Base-by-base conservation (phyloP, 2,329 filamentous ascomycete genomes). In the Paracoccidioides brasiliensis region DNA sequence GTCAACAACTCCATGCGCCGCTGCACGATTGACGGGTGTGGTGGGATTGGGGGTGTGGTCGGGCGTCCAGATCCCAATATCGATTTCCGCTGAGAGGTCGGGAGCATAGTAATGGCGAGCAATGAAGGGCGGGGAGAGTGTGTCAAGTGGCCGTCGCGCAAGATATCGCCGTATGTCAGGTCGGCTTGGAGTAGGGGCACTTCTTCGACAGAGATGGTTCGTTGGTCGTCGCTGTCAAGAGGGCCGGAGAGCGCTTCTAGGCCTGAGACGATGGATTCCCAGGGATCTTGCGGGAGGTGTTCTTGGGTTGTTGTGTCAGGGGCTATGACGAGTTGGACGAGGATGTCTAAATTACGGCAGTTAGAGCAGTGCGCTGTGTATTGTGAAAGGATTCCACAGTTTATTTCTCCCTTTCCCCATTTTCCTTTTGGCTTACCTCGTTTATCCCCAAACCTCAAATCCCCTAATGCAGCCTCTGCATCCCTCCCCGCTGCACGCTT, bases 1-100 rank as follows among this genome's bases (percentile, higher is more conserved):
- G 93, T 97, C 54, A 98, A 80, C 35, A 98, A 78, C 71, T 98
- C 93, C 93, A 98, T 98, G 48, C 93, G 86, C 43, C 93, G 82
- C 72, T 98, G 93, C 5, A 98, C 91, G 57, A 98, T 90, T 59
- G 85, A 88, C 4, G 93, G 90, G 67, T 97, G 93, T 48, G 93
- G 91, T 12, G 93, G 93, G 59, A 98, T 98, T 0, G 90, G 88
- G 12, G 90, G 88, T 14, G 83, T 80, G 56, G 71, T 57, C 55
- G 80, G 72, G 58, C 77, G 68, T 51, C 69, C 71, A 42, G 69
- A 71, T 14, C 28, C 38, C 61, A 80, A 74, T 59, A 80, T 85
- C 73, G 84, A 83, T 59, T 80, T 80, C 22, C 44, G 44, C 55
- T 79, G 79, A 32, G 78, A 76, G 2, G 85, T 77, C 4, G 93